Base-by-base conservation (phyloP, 202 grass and related monocot species). In the Eragrostis tef region DNA sequence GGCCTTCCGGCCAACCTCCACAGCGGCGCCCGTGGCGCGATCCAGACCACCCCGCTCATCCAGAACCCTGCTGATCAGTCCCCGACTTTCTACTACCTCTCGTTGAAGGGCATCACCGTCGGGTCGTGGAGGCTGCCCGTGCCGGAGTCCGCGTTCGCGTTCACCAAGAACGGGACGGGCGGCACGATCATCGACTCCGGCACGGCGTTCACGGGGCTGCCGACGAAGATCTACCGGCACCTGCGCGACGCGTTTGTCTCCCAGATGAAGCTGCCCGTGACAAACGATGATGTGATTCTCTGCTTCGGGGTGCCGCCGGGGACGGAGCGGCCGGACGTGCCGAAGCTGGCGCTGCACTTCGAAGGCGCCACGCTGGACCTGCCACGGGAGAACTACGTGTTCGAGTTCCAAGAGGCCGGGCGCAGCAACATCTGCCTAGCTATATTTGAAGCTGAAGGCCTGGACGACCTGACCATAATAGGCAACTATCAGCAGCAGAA, bases 401-500 rank as follows among this genome's bases (percentile, higher is more conserved):
- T 85, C 31, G 67, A 88, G 15, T 0, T 71, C 42, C 19, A 80
- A 17, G 70, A 52, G 16, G 19, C 43, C 2, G 57, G 61, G 17
- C 20, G 51, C 20, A 19, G 17, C 26, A 1, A 64, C 19, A 77
- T 21, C 69, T 81, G 87, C 54, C 67, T 87, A 21, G 53, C 72
- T 26, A 5, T 87, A 0, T 10, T 5, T 8, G 50, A 36, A 0
- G 53, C 0, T 0, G 71, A 39, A 39, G 3, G 0, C 34, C 34
- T 5, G 34, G 34, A 39, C 34, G 34, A 63, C 17, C 0, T 41
- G 44, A 51, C 44, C 16, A 19, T 87, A 20, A 50, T 87, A 26
- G 86, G 86, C 47, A 83, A 83, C 66, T 83, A 54, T 6, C 86
- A 87, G 73, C 86, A 83, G 45, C 85, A 87, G 71, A 87, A 82